Conservation (phyloP, 2,329 filamentous ascomycete genomes). For the Thelonectria blattea region DNA sequence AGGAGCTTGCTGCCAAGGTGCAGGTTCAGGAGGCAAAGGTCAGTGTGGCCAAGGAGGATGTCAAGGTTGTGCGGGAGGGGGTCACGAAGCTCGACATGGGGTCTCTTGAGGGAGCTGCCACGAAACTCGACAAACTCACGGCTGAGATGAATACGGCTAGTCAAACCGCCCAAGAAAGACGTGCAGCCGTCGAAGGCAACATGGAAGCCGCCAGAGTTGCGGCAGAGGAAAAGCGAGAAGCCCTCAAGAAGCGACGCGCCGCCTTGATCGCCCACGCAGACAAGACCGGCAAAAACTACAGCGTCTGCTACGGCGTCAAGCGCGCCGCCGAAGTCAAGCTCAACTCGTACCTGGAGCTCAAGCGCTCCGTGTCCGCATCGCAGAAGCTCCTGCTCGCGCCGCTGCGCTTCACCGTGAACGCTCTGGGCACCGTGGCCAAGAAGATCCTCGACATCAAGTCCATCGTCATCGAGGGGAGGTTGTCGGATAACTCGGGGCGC, state of each 20-base stretch:
- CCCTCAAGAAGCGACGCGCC: neutral
- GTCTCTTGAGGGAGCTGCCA: neutral
- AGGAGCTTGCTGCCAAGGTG: neutral
- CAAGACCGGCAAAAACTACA: neutral
- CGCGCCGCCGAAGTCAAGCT: neutral
- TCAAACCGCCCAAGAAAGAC: neutral
- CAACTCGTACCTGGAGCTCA: neutral
- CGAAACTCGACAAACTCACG: neutral
- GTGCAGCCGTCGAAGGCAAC: neutral
- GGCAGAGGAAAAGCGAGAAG: neutral
- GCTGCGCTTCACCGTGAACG: neutral
- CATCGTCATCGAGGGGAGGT: neutral
- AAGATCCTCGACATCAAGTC: neutral
- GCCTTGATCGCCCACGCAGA: neutral
- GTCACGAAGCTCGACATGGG: neutral
- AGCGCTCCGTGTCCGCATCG: neutral
- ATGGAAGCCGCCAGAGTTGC: neutral
- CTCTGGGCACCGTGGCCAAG: neutral
- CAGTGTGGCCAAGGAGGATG: neutral
- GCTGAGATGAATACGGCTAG: neutral
- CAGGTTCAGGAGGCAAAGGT: neutral
- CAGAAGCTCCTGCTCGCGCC: neutral
- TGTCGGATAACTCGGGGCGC: neutral
- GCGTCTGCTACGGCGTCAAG: neutral
- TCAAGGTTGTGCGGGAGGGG: neutral